Conservation (phyloP, 257 asterid genomes). For the Linaria vulgaris region DNA sequence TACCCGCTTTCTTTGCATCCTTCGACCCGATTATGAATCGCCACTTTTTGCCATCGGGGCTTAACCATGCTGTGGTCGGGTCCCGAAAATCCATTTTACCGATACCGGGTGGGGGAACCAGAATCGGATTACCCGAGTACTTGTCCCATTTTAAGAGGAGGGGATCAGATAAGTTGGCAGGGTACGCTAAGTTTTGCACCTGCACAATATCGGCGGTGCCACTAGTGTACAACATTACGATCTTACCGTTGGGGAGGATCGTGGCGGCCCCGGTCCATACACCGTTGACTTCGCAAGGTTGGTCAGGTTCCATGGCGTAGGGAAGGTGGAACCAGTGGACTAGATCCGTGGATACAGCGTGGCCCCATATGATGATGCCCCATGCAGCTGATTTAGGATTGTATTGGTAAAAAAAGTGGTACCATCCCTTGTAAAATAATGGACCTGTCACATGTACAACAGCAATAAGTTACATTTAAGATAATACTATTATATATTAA, state of each 20-base stretch:
- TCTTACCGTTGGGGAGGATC: slow-evolving; percentile 61
- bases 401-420: slow-evolving; percentile 83
- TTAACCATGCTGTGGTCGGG: slow-evolving; percentile 83
- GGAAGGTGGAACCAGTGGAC: slow-evolving; percentile 83
- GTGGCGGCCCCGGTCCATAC: slow-evolving; percentile 97
- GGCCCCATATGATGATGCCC: slow-evolving; percentile 92
- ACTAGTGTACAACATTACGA: slow-evolving; percentile 74
- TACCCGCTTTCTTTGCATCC: slow-evolving; percentile 40
- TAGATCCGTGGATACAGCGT: slow-evolving; percentile 70
- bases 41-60: slow-evolving; percentile 60
- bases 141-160: slow-evolving; percentile 74
- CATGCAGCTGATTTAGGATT: slow-evolving; percentile 77
- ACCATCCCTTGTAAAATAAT: slow-evolving; percentile 78
- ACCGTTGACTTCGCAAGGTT: slow-evolving; percentile 68
- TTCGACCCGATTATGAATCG: slow-evolving; percentile 59
- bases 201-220: slow-evolving; percentile 56
- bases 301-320: slow-evolving; percentile 66
- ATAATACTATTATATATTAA: too few relatives aligned
- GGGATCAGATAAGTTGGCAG: slow-evolving; percentile 73
- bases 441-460: slow-evolving; percentile 48
- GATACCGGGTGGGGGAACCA: slow-evolving; percentile 79
- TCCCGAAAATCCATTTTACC: slow-evolving; percentile 66
- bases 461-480: too few relatives aligned
- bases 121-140: slow-evolving; percentile 58
- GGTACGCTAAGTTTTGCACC: slow-evolving; percentile 79